phyloP scores from a whole-genome alignment of 1,284 basidiomycete species.

The Ceratobasidium theobromae region DNA sequence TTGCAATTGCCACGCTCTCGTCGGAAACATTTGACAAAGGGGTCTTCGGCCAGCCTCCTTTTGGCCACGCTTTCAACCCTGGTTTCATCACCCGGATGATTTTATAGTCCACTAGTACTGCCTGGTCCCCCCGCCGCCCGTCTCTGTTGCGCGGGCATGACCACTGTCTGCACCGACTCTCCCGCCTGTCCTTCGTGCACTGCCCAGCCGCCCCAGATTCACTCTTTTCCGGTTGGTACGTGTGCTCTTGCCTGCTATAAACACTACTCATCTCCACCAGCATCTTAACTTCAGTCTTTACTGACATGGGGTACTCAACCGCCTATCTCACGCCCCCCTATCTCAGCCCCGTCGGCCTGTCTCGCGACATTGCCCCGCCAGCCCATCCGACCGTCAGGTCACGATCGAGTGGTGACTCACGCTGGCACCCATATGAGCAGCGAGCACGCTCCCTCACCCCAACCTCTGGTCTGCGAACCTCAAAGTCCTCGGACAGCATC shows the following conservation, averaged over 20 bases:
- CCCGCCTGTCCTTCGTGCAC: slow-evolving; percentile 13
- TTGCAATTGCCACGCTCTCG: not conserved
- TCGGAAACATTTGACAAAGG: slow-evolving; percentile 20
- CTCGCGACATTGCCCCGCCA: not conserved
- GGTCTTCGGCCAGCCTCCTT: slow-evolving; percentile 4
- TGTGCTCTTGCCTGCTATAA: not conserved
- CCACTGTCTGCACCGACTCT: slow-evolving; percentile 14
- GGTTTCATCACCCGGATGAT: not conserved
- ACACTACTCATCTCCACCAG: slow-evolving; percentile 5
- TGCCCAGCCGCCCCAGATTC: slow-evolving; percentile 13
- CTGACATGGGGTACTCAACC: slow-evolving; percentile 5
- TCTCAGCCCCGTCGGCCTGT: not conserved
- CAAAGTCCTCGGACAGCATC: slow-evolving; percentile 2
- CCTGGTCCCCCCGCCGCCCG: not conserved
- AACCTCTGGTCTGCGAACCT: slow-evolving; percentile 13
- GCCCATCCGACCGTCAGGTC: slow-evolving; percentile 3
- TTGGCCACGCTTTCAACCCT: not conserved
- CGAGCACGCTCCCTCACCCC: slow-evolving; percentile 6
- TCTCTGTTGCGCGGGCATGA: slow-evolving; percentile 8
- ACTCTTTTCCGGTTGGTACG: slow-evolving; percentile 8
- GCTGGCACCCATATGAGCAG: slow-evolving; percentile 12
- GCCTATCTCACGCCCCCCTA: slow-evolving; percentile 24
- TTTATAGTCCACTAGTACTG: slow-evolving; percentile 9
- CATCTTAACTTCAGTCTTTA: slow-evolving; percentile 19
- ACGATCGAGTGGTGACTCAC: slow-evolving; percentile 8